These are phyloP conservation scores for Herpetospermum pedunculosum DNA, from an alignment of 306 rosid species.

Conservation along the genomic window DNA sequence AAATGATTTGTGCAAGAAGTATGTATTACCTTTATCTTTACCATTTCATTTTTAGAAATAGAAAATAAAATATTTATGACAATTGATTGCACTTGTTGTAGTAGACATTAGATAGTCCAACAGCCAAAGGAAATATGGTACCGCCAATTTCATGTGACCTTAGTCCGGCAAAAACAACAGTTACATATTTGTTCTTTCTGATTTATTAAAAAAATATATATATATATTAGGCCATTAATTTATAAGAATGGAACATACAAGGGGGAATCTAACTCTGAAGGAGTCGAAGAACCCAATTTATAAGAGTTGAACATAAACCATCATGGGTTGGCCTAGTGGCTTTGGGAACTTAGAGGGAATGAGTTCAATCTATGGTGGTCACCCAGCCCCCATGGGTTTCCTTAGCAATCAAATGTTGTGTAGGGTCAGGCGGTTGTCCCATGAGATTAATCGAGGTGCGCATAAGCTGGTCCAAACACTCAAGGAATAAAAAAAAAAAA, in stretches of 20 bases:
- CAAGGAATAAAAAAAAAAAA: too few species aligned
- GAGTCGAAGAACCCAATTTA: background rate
- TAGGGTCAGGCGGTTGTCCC: too few species aligned
- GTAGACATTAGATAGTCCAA: background rate
- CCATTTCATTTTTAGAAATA: background rate
- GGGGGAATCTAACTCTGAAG: background rate
- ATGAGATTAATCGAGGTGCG: too few species aligned
- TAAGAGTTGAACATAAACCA: background rate
- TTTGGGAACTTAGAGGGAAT: too few species aligned
- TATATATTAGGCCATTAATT: background rate
- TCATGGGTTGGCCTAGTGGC: too few species aligned
- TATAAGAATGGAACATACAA: background rate
- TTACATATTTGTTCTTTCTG: background rate
- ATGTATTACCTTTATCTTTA: background rate
- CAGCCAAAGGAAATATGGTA: background rate
- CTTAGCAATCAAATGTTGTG: too few species aligned
- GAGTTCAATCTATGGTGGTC: too few species aligned
- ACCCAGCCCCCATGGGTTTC: too few species aligned
- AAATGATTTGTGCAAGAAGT: constrained; percentile 56
- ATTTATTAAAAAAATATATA: background rate
- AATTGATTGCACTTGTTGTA: background rate
- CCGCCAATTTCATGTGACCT: background rate
- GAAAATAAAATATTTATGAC: background rate
- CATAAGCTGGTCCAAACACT: too few species aligned
- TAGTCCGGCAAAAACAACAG: background rate